Evolutionary conservation across 2,329 filamentous ascomycete genomes (phyloP), one percentile per base, ranked within the genome.

Genomic region (Claviceps fusiformis): DNA sequence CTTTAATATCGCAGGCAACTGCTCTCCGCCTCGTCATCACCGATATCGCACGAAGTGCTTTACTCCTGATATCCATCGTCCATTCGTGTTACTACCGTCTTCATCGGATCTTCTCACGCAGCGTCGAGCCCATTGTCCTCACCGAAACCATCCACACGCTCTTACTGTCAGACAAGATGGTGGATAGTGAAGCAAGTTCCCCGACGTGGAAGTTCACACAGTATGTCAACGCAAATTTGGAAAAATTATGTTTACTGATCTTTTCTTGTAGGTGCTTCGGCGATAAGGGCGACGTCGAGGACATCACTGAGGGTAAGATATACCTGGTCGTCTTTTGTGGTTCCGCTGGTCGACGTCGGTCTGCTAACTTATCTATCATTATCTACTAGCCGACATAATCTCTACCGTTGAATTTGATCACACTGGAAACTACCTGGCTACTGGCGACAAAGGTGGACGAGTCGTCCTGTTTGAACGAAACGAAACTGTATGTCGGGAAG

Each of bases 151-250:
- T 44, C 27, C 45, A 53, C n/a, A 19, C 61, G 63, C 64, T 65
- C 64, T 62, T 63, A 61, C 55, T 37, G 13, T 48, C 35, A 39
- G 65, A 65, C 75, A 92, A 86, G 78, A 96, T 97, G 91, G 91
- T 93, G 79, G 91, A 96, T 82, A 87, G 86, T 78, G 90, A 95
- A 77, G 81, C 87, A 75, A 89, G 83, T 80, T 86, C 89, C 76
- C 91, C 91, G 70, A 97, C 91, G 75, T 97, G 92, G 92, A 97
- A 97, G 81, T 97, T 97, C 77, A 97, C 92, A 73, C 92, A 97
- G 91, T 95, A 87, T 74, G 89, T 80, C 55, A 52, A 49, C 48
- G 39, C 46, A 55, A 47, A 58, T 61, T 8, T 24, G 19, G 7
- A 10, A 19, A 31, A 11, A 10, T 19, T 52, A 58, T 62, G 56